Percentiles rank a stretch among this genome's conserved stretches.
Evolutionary conservation across 257 asterid species (phyloP).

Genomic region (Rubia yunnanensis): DNA sequence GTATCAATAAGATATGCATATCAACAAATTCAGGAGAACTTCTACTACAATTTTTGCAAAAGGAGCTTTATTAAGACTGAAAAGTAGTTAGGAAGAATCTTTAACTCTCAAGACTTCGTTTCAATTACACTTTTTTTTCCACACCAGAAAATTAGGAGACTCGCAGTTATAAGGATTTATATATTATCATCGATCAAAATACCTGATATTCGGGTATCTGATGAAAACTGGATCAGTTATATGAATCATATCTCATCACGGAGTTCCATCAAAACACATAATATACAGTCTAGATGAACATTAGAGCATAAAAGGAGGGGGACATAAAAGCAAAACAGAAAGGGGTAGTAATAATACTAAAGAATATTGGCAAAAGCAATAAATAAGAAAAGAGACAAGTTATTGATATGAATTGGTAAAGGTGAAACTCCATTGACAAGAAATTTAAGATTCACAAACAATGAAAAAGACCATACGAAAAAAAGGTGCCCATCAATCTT

Average conservation of each 20-base stretch:
- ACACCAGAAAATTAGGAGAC: not conserved
- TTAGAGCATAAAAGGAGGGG: not conserved
- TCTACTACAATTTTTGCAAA: constrained; percentile 6
- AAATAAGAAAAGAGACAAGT: not conserved
- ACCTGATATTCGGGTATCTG: too few species aligned
- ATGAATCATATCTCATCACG: not conserved
- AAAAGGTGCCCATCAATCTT: too few species aligned
- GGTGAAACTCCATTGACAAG: not conserved
- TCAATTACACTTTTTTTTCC: constrained; percentile 12
- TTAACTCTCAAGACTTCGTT: not conserved
- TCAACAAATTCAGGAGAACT: not conserved
- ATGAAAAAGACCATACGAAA: too few species aligned
- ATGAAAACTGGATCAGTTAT: not conserved
- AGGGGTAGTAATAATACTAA: not conserved
- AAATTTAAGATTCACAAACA: not conserved
- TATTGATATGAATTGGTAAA: not conserved
- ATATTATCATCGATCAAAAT: too few species aligned
- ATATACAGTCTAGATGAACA: not conserved
- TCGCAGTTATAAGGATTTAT: not conserved
- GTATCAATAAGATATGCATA: not conserved
- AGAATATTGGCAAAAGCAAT: constrained; percentile 4
- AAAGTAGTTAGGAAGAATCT: constrained; percentile 15
- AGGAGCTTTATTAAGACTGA: constrained; percentile 1
- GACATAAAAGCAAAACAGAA: not conserved
- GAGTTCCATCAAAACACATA: not conserved